Conservation (phyloP, 495 filamentous ascomycete genomes). For the Penicillium egyptiacum region DNA sequence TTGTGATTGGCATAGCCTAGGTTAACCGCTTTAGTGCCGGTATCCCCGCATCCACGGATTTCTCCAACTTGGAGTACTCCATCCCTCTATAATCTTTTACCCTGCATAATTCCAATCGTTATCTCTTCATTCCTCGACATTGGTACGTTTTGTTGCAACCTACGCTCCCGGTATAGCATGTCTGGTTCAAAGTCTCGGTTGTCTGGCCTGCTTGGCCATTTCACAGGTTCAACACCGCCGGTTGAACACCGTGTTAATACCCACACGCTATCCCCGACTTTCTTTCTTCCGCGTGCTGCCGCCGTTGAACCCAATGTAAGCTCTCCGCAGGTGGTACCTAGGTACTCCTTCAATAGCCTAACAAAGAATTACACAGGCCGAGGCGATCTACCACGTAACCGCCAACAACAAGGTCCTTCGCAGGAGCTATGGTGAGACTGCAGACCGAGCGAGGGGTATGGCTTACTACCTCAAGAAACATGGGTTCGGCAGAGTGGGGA, state of each 20-base stretch:
- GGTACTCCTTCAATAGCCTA: not conserved
- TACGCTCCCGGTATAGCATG: conserved; percentile 39
- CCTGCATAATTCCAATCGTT: not conserved
- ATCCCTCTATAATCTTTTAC: not conserved
- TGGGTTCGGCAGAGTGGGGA: conserved; percentile 67
- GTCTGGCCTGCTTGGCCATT: conserved; percentile 64
- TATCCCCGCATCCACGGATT: conserved; percentile 36
- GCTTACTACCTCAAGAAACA: conserved; percentile 81
- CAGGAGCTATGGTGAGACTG: conserved; percentile 74
- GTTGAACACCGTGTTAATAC: conserved; percentile 60
- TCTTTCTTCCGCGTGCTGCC: conserved; percentile 85
- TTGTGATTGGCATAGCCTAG: conserved; percentile 22
- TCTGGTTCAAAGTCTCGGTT: conserved; percentile 58
- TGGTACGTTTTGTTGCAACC: not conserved
- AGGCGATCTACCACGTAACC: conserved; percentile 85
- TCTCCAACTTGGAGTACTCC: conserved; percentile 15
- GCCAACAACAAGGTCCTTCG: conserved; percentile 72
- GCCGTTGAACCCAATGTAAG: conserved; percentile 82
- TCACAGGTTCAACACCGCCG: conserved; percentile 35
- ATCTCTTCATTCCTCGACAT: conserved; percentile 2
- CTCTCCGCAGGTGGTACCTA: not conserved
- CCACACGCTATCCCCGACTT: conserved; percentile 83
- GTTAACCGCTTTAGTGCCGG: conserved; percentile 15
- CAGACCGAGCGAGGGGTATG: conserved; percentile 80
- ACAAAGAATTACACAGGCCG: conserved; percentile 48